phyloP scores from a whole-genome alignment of 139 green algal species.

The Asterochloris erici region DNA sequence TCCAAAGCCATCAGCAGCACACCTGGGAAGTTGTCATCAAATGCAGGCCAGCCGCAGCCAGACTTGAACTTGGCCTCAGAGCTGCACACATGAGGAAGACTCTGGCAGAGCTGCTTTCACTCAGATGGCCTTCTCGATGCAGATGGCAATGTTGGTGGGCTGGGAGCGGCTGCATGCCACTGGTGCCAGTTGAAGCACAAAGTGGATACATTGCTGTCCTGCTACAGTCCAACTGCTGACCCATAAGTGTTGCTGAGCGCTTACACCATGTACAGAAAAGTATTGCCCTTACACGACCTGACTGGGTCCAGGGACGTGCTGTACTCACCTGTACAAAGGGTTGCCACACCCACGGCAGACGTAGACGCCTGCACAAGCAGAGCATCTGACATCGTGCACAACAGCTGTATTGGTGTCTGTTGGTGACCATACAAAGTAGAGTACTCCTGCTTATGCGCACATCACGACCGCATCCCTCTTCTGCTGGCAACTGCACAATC shows the following conservation, averaged over 20 bases:
- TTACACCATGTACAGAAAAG: too few relatives aligned
- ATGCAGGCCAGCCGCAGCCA: constrained; percentile 95
- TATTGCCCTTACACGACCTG: neutral
- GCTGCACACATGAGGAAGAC: constrained; percentile 33
- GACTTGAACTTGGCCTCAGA: constrained; percentile 91
- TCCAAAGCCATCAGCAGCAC: too few relatives aligned
- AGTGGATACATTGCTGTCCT: neutral
- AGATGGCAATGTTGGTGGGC: neutral
- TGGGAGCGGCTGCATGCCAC: neutral
- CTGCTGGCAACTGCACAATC: too few relatives aligned
- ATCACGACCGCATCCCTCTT: too few relatives aligned
- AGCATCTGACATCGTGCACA: too few relatives aligned
- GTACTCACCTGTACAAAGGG: constrained; percentile 65
- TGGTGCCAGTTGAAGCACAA: neutral
- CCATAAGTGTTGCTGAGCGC: neutral
- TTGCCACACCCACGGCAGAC: constrained; percentile 76
- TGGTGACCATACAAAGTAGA: too few relatives aligned
- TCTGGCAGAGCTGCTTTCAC: neutral
- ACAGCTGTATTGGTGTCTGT: too few relatives aligned
- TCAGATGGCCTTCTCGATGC: neutral
- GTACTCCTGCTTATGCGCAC: too few relatives aligned
- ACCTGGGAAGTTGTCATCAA: constrained; percentile 71
- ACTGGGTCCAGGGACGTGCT: neutral
- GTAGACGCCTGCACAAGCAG: constrained; percentile 69
- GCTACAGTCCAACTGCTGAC: neutral